These are phyloP conservation scores for Ascoidea tarda DNA, from an alignment of 805 yeast species.

Conservation along the genomic window DNA sequence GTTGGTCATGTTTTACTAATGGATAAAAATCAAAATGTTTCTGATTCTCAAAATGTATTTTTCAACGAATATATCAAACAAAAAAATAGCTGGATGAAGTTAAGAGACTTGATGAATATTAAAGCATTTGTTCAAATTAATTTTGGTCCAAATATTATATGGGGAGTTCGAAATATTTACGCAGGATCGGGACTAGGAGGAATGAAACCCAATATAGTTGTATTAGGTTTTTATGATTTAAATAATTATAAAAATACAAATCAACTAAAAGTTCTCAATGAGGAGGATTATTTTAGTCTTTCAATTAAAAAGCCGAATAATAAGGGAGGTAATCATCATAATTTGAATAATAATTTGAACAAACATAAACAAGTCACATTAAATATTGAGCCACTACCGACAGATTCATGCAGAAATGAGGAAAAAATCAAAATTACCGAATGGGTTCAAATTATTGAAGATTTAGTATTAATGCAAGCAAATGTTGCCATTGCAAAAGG, in stretches of 20 bases:
- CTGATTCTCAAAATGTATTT: not conserved
- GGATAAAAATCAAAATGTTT: not conserved
- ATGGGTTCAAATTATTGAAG: constrained; percentile 92
- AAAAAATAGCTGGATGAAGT: constrained; percentile 67
- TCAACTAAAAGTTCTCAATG: not conserved
- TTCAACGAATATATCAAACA: constrained; percentile 60
- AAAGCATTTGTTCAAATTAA: constrained; percentile 94
- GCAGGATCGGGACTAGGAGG: constrained; percentile 97
- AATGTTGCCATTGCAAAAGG: constrained; percentile 93
- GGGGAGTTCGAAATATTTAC: constrained; percentile 92
- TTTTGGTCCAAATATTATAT: constrained; percentile 71
- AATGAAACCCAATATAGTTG: constrained; percentile 93
- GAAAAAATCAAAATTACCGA: constrained; percentile 53
- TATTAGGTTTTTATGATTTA: constrained; percentile 76
- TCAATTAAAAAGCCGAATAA: constrained; percentile 5
- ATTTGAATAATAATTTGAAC: constrained; percentile 3
- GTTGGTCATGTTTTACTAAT: constrained; percentile 69
- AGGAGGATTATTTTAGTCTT: constrained; percentile 2
- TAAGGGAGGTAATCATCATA: constrained; percentile 3
- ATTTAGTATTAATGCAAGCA: constrained; percentile 73
- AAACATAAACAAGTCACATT: not conserved
- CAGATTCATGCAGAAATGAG: constrained; percentile 67
- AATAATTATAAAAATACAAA: constrained; percentile 15
- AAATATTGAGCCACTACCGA: constrained; percentile 34
- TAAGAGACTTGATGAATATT: constrained; percentile 62